Base-by-base conservation (phyloP, 1,284 basidiomycete genomes). In the Ustilago cynodontis region DNA sequence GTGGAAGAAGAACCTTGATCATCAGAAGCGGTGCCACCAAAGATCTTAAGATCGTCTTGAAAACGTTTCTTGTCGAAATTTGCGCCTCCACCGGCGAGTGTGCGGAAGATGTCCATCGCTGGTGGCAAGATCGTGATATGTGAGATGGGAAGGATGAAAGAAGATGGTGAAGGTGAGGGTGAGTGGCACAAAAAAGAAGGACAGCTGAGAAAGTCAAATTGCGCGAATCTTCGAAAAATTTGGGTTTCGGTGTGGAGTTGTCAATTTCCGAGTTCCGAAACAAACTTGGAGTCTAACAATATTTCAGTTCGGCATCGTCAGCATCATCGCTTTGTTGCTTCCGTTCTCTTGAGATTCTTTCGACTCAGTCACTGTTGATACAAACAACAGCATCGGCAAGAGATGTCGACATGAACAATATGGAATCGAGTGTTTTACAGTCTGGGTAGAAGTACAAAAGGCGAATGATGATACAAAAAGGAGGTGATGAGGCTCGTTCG, bases 1-100 rank as follows among this genome's bases (percentile, higher is more conserved):
- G 59, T 28, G 3, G 66, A 54, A 5, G 55, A 56, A 24, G 52
- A 41, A 5, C 37, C 51, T 26, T 33, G 50, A 43, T 58, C 59
- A 26, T 61, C 60, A 39, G 51, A 51, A 24, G 62, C 57, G 13
- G 31, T 6, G 31, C 63, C 88, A 87, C 63, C 88, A 87, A 97
- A 96, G 4, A 94, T 87, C 29, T 90, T 86, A 20, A 93, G 89
- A 84, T 95, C 93, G 1, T 87, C 86, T 77, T 90, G 88, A 86
- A 94, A 95, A 33, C 90, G 88, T 29, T 88, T 89, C 87, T 93
- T 94, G 89, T 95, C 90, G 80, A 96, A 96, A 56, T 50, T 70
- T 57, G 70, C 81, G 49, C 61, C 85, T 65, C 72, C 82, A 4
- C 75, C 66, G 1, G 81, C 65, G 2, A 86, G 77, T 11, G 81